Conservation (phyloP, 2,329 filamentous ascomycete genomes). For the Rutstroemia sp. region DNA sequence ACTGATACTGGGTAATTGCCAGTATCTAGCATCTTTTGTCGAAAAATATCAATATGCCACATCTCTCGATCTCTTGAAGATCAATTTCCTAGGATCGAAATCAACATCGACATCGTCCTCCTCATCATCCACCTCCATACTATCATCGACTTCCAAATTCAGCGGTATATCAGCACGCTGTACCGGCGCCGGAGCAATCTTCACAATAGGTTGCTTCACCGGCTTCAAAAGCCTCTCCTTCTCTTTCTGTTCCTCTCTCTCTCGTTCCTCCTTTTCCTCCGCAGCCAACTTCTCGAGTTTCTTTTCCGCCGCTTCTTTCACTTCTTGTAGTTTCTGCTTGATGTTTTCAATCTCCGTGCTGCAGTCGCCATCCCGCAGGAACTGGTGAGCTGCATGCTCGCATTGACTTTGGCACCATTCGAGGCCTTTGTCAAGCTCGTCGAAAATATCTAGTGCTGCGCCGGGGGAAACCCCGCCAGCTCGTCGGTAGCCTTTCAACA, state of each 20-base stretch:
- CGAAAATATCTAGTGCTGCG: slow-evolving; percentile 46
- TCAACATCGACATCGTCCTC: slow-evolving; percentile 14
- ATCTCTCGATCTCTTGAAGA: slow-evolving; percentile 25
- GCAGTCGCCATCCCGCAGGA: slow-evolving; percentile 82
- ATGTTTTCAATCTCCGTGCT: slow-evolving; percentile 67
- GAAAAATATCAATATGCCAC: slow-evolving; percentile 7
- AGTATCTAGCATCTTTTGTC: no score
- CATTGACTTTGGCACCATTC: slow-evolving; percentile 76
- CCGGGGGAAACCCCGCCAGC: slow-evolving; percentile 13
- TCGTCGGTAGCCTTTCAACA: slow-evolving; percentile 22
- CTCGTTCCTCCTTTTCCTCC: slow-evolving; percentile 34
- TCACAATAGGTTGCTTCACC: neutral
- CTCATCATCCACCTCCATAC: slow-evolving; percentile 22
- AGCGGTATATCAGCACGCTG: neutral
- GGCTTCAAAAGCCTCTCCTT: neutral
- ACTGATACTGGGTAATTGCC: no score
- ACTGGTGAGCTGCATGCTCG: slow-evolving; percentile 82
- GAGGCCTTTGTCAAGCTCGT: slow-evolving; percentile 68
- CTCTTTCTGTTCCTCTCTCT: slow-evolving; percentile 13
- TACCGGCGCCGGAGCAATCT: neutral
- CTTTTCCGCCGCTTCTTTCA: slow-evolving; percentile 40
- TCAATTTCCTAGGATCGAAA: slow-evolving; percentile 16
- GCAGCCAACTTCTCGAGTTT: slow-evolving; percentile 20
- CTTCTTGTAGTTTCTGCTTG: slow-evolving; percentile 34
- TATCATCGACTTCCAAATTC: slow-evolving; percentile 19